A percentile compares a stretch with the other conserved stretches of the same genome.
phyloP scores from a whole-genome alignment of 306 rosid genomes.

The Cucurbita maxima region DNA sequence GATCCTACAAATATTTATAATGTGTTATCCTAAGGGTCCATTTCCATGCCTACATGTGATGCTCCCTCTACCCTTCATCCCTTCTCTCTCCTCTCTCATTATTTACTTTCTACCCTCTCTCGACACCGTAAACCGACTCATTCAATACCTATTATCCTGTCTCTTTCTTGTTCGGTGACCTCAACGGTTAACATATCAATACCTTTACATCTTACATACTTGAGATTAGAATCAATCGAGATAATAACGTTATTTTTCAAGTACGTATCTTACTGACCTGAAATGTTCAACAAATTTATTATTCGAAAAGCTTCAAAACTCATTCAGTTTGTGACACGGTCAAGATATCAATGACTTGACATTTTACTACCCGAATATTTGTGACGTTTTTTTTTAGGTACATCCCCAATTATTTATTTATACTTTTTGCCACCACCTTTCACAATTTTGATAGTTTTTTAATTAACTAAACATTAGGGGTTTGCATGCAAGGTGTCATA shows the following conservation, averaged over 20 bases:
- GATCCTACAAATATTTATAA: background rate
- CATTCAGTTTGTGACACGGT: no score
- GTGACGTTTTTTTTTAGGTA: background rate
- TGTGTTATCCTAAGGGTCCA: constrained; percentile 1
- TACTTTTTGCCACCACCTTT: no score
- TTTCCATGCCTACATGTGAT: constrained; percentile 5
- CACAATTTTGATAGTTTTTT: background rate
- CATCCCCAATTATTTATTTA: no score
- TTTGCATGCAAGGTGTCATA: background rate
- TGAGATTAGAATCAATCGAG: no score
- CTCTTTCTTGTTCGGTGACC: fast-evolving
- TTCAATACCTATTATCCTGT: background rate
- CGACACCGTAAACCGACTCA: background rate
- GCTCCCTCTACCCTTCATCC: background rate
- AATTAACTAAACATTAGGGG: no score
- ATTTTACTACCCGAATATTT: no score
- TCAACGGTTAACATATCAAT: background rate
- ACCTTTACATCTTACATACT: background rate
- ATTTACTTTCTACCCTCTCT: background rate
- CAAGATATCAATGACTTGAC: no score
- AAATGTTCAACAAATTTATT: background rate
- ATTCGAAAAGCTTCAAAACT: background rate
- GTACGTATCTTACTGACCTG: background rate
- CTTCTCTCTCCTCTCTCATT: background rate
- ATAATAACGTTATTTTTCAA: no score